A percentile compares a stretch with the other conserved stretches of the same genome.
phyloP scores from a whole-genome alignment of 148 eudicot species.

The Vaccinium darrowii region DNA sequence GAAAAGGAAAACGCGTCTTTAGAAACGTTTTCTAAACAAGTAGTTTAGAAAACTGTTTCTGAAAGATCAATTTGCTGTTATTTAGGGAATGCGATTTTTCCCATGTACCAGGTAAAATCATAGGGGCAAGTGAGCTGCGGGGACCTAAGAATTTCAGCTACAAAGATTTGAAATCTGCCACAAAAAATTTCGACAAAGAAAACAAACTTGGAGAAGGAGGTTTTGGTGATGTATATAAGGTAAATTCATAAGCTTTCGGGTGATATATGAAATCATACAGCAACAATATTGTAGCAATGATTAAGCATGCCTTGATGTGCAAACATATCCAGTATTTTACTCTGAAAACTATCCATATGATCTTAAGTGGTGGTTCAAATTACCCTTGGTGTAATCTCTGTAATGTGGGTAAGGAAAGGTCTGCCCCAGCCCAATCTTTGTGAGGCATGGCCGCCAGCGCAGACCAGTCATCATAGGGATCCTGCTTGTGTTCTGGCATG shows the following conservation, averaged over 20 bases:
- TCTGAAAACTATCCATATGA: background rate
- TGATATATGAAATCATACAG: background rate
- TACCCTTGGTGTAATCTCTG: background rate
- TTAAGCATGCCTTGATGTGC: background rate
- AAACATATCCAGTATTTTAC: background rate
- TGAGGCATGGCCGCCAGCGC: background rate
- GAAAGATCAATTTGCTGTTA: background rate
- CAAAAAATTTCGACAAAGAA: slow-evolving; percentile 39
- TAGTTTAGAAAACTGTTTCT: background rate
- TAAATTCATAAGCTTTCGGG: background rate
- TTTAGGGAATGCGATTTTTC: background rate
- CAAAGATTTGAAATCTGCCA: slow-evolving; percentile 41
- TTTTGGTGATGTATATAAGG: slow-evolving; percentile 45
- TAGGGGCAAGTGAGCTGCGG: slow-evolving; percentile 42
- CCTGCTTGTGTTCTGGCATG: background rate
- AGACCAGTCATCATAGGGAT: background rate
- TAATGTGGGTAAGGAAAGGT: background rate
- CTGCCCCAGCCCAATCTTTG: background rate
- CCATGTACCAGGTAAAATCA: slow-evolving; percentile 27
- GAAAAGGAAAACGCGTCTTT: background rate
- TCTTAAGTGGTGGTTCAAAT: background rate
- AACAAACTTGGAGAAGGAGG: slow-evolving; percentile 51
- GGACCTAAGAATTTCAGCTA: slow-evolving; percentile 43
- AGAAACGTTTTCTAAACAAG: background rate
- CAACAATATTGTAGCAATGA: background rate